Percentiles rank a stretch among this genome's conserved stretches.
These are phyloP conservation scores for Nymphaea colorata DNA, from an alignment of 164 flowering plant genomes.

Conservation along the genomic window DNA sequence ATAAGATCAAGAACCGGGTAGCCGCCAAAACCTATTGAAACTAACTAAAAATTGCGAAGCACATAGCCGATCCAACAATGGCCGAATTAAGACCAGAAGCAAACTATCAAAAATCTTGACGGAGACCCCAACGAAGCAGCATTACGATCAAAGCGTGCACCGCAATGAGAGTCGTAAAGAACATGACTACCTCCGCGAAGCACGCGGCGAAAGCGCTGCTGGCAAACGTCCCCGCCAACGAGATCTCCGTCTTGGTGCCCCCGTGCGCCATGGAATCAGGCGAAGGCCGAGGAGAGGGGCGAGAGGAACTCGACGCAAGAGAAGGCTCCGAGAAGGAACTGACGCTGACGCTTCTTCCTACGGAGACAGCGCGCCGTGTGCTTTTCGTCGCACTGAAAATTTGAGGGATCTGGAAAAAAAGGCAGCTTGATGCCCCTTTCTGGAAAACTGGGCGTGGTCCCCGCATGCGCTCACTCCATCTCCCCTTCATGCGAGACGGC, in stretches of 20 bases:
- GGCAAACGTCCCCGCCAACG: slow-evolving; percentile 69
- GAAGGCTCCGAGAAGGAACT: too few species aligned
- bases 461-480: too few species aligned
- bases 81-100: neutral
- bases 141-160: neutral
- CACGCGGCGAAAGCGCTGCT: slow-evolving; percentile 93
- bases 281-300: neutral
- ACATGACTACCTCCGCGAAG: slow-evolving; percentile 60
- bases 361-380: too few species aligned
- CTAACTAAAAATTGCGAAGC: neutral
- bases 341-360: too few species aligned
- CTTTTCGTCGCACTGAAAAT: too few species aligned
- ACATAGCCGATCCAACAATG: neutral
- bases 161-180: neutral
- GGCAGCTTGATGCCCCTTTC: too few species aligned
- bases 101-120: neutral
- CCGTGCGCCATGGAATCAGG: slow-evolving; percentile 18
- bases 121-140: neutral
- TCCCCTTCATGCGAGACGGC: too few species aligned
- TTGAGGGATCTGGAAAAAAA: too few species aligned
- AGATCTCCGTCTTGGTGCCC: slow-evolving; percentile 46
- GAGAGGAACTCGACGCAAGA: neutral
- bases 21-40: too few species aligned
- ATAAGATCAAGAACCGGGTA: too few species aligned
- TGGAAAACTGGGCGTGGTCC: too few species aligned